A percentile compares a stretch with the other conserved stretches of the same genome.
These are phyloP conservation scores for Glycine soja DNA, from an alignment of 306 rosid species.

Conservation along the genomic window DNA sequence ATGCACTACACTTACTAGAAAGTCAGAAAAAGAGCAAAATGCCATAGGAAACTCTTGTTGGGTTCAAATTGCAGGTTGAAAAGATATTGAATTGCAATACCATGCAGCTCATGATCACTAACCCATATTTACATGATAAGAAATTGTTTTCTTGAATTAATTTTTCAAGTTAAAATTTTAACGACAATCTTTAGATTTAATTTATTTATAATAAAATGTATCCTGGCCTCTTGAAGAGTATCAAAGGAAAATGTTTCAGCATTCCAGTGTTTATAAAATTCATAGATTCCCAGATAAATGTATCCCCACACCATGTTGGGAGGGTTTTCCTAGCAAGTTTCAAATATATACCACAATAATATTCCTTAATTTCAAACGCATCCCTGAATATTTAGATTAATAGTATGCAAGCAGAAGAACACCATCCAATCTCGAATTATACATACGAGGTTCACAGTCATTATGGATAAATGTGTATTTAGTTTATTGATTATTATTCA, in stretches of 20 bases:
- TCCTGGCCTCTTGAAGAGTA: background rate
- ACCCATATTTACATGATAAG: background rate
- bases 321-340: background rate
- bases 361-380: background rate
- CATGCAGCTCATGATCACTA: constrained; percentile 17
- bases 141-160: background rate
- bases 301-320: background rate
- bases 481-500: constrained; percentile 11
- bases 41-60: background rate
- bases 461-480: background rate
- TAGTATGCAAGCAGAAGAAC: constrained; percentile 5
- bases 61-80: background rate
- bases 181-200: no score
- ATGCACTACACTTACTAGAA: background rate
- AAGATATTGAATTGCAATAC: background rate
- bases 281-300: background rate
- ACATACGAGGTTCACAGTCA: background rate
- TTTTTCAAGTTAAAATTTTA: background rate
- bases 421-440: background rate
- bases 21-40: background rate
- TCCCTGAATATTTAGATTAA: background rate
- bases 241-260: background rate
- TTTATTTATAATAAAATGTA: background rate
- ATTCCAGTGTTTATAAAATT: background rate
- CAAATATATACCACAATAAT: background rate